phyloP scores from a whole-genome alignment of 257 asterid genomes.

The Solanum sitiens region DNA sequence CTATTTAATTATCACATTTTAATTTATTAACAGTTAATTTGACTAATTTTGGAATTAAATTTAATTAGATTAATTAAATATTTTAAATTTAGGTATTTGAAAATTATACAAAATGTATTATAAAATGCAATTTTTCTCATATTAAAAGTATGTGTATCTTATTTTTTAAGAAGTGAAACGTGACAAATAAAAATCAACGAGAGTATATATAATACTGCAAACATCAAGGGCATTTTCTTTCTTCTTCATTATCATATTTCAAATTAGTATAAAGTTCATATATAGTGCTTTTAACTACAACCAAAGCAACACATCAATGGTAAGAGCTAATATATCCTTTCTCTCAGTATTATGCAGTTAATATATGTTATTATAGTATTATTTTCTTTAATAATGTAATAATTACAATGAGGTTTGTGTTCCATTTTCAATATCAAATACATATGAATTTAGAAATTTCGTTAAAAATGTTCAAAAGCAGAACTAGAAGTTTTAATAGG shows the following conservation, averaged over 20 bases:
- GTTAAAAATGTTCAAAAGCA: not conserved
- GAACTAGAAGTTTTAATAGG: too few relatives aligned
- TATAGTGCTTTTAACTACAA: not conserved
- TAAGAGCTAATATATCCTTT: not conserved
- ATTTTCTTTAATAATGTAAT: not conserved
- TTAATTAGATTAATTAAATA: not conserved
- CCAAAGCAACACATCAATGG: not conserved
- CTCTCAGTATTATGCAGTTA: not conserved
- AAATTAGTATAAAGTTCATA: not conserved
- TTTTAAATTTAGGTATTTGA: too few relatives aligned
- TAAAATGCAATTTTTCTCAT: too few relatives aligned
- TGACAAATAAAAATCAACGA: too few relatives aligned
- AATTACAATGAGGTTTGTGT: not conserved
- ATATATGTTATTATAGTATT: not conserved
- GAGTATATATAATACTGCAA: not conserved
- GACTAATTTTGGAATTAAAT: too few relatives aligned
- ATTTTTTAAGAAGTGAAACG: accelerated
- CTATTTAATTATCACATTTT: too few relatives aligned
- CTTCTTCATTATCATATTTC: not conserved
- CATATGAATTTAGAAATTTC: too few relatives aligned
- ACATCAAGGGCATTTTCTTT: not conserved
- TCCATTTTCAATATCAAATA: not conserved
- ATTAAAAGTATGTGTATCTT: too few relatives aligned
- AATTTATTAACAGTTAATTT: too few relatives aligned
- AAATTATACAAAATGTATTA: too few relatives aligned